Conservation (phyloP, 2,329 filamentous ascomycete genomes). For the Penicillium nordicum region DNA sequence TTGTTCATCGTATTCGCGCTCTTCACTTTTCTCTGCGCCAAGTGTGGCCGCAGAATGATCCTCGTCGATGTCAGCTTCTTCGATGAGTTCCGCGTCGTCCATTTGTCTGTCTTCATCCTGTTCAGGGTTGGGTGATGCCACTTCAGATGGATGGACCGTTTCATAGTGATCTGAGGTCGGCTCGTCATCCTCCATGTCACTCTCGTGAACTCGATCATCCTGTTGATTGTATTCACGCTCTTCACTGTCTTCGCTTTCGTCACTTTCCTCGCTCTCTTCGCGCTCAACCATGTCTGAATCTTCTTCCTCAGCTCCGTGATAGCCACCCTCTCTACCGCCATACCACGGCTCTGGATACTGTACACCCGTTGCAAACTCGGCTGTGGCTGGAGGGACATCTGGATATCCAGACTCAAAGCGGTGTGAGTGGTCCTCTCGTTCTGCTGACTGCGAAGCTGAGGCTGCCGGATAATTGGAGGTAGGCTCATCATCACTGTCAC, state of each 20-base stretch:
- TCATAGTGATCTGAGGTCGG: not conserved
- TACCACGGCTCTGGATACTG: conserved; percentile 2
- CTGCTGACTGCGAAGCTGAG: not conserved
- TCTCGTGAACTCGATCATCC: conserved; percentile 12
- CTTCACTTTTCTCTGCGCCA: not conserved
- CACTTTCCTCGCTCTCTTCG: not conserved
- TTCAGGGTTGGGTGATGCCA: not conserved
- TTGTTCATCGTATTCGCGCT: conserved; percentile 1
- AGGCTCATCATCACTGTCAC: conserved; percentile 42
- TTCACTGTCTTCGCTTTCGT: not conserved
- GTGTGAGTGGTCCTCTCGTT: not conserved
- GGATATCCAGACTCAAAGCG: not conserved
- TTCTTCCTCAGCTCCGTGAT: not conserved
- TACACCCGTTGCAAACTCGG: not conserved
- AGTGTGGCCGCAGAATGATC: not conserved
- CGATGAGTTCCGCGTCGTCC: not conserved
- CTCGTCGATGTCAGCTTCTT: not conserved
- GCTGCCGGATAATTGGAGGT: conserved; percentile 4
- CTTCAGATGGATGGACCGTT: not conserved
- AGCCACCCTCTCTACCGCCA: conserved; percentile 1
- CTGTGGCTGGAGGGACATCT: not conserved
- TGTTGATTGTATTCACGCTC: not conserved
- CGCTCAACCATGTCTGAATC: not conserved
- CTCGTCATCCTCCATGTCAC: conserved; percentile 19
- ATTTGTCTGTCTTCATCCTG: not conserved